Conservation (phyloP, 1,284 basidiomycete genomes). For the Leccinum pachyderme region DNA sequence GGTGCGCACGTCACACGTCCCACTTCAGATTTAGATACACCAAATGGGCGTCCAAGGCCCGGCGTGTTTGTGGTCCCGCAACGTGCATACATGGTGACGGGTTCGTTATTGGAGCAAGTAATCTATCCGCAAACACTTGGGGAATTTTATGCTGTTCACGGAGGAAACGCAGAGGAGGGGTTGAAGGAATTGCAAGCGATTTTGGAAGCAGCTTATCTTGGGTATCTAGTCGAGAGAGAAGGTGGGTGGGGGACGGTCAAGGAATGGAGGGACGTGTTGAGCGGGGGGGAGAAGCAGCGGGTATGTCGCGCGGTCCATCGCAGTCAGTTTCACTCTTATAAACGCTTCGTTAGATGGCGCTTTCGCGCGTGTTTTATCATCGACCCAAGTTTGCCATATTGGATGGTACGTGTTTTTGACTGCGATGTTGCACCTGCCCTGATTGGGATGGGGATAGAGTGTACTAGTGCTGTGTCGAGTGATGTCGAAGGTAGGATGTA, state of each 20-base stretch:
- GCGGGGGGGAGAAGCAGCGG: conserved; percentile 94
- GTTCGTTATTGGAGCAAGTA: conserved; percentile 28
- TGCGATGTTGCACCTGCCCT: neutral
- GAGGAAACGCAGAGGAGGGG: conserved; percentile 47
- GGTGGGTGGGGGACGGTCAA: conserved; percentile 89
- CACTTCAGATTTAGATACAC: neutral
- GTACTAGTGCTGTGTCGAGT: conserved; percentile 94
- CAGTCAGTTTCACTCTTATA: conserved; percentile 7
- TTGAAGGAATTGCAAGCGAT: conserved; percentile 72
- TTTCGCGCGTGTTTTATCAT: conserved; percentile 86
- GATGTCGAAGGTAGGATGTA: conserved; percentile 98
- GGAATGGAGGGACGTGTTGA: conserved; percentile 95
- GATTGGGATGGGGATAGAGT: conserved; percentile 52
- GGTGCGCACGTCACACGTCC: conserved; percentile 12
- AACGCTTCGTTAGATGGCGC: conserved; percentile 63
- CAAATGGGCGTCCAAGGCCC: neutral
- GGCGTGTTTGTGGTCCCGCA: neutral
- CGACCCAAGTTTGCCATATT: conserved; percentile 73
- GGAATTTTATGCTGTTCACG: conserved; percentile 54
- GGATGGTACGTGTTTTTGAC: conserved; percentile 54
- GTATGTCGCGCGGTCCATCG: conserved; percentile 67
- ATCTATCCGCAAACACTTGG: conserved; percentile 49
- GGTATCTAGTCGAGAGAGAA: conserved; percentile 84
- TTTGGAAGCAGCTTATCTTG: conserved; percentile 78
- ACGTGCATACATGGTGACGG: neutral